Evolutionary conservation across 495 filamentous ascomycete species (phyloP).

Genomic region (Patellaria atrata): DNA sequence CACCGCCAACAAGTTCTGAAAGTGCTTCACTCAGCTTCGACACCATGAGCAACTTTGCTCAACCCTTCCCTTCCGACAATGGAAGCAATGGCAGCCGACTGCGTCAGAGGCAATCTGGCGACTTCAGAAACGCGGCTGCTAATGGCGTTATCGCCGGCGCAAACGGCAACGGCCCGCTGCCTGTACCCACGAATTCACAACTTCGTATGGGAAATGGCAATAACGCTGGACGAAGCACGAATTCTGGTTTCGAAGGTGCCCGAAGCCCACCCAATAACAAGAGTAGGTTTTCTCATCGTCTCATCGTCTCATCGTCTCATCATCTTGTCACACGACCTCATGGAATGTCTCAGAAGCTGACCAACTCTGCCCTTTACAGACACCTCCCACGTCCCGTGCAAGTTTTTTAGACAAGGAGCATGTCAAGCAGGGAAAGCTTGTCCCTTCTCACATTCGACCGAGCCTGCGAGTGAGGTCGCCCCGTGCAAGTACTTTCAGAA

Average conservation of each 20-base stretch:
- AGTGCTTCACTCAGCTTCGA: conserved; percentile 10
- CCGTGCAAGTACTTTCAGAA: conserved; percentile 98
- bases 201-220: conserved; percentile 19
- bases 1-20: conserved; percentile 1
- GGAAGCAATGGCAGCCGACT: conserved; percentile 12
- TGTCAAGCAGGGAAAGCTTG: conserved; percentile 94
- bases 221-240: conserved; percentile 8
- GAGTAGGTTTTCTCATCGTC: conserved; percentile 38
- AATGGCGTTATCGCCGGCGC: conserved; percentile 14
- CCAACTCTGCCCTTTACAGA: conserved; percentile 38
- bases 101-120: conserved; percentile 13
- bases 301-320: neutral
- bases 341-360: conserved; percentile 2
- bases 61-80: conserved; percentile 7
- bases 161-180: conserved; percentile 23
- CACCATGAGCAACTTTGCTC: conserved; percentile 8
- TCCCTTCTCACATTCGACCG: conserved; percentile 85
- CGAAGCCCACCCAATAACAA: conserved; percentile 72
- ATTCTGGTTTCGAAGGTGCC: conserved; percentile 42
- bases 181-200: conserved; percentile 20
- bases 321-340: neutral
- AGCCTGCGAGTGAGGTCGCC: conserved; percentile 62
- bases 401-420: conserved; percentile 92
- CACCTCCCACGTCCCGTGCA: conserved; percentile 95
- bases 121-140: conserved; percentile 10